phyloP scores from a whole-genome alignment of 1,284 basidiomycete species.

The Porogramme epimiltina region DNA sequence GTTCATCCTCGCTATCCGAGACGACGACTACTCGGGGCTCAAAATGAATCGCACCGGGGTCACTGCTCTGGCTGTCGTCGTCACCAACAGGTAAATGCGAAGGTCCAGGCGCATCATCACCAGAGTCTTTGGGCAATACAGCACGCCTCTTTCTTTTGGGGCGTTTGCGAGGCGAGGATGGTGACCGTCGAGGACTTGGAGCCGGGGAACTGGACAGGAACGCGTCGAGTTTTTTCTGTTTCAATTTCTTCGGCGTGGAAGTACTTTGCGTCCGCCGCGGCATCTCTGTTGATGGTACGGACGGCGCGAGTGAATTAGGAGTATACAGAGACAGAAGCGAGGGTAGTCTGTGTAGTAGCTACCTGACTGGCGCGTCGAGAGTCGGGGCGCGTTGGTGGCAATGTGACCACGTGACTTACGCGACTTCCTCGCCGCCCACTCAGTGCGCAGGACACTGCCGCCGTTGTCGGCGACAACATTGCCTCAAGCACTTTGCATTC shows the following conservation, averaged over 20 bases:
- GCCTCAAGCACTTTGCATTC: too few species aligned
- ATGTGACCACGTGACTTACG: too few species aligned
- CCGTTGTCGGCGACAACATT: too few species aligned
- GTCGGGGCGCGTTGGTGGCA: too few species aligned
- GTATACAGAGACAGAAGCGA: neutral
- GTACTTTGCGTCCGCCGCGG: neutral
- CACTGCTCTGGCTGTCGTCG: conserved; percentile 38
- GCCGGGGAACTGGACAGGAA: conserved; percentile 31
- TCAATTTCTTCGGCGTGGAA: conserved; percentile 21
- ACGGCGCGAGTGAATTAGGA: too few species aligned
- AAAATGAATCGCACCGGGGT: conserved; percentile 53
- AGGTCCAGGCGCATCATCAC: neutral
- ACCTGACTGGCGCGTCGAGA: too few species aligned
- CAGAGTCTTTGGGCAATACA: neutral
- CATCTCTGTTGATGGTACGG: neutral
- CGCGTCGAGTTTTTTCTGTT: conserved; percentile 34
- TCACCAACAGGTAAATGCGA: conserved; percentile 12
- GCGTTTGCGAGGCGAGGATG: neutral
- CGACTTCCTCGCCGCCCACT: too few species aligned
- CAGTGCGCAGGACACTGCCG: too few species aligned
- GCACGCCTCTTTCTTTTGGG: neutral
- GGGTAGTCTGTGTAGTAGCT: neutral
- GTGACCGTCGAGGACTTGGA: conserved; percentile 3
- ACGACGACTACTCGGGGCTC: conserved; percentile 35
- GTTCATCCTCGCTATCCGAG: conserved; percentile 35